Evolutionary conservation across 2,329 filamentous ascomycete species (phyloP).

Genomic region (Ophiocordyceps sinensis): DNA sequence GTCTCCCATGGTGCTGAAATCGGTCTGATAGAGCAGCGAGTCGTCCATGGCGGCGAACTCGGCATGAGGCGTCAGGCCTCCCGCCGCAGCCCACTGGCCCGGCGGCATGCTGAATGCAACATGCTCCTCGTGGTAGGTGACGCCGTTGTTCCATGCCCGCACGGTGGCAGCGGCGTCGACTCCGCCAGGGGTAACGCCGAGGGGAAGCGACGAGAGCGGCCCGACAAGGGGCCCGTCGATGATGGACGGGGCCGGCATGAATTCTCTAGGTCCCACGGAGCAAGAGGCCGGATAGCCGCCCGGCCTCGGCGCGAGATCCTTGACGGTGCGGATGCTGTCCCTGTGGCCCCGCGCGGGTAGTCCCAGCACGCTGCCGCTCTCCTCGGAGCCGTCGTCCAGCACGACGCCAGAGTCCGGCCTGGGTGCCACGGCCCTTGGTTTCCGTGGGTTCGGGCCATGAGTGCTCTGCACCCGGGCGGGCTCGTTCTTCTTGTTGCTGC

Average conservation of each 20-base stretch:
- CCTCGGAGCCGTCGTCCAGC: slow-evolving; percentile 23
- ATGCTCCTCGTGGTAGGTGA: slow-evolving; percentile 10
- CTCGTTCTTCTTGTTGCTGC: slow-evolving; percentile 25
- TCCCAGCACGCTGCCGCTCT: slow-evolving; percentile 17
- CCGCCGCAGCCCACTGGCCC: slow-evolving; percentile 9
- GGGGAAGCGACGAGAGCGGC: slow-evolving; percentile 4
- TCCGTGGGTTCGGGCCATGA: slow-evolving; percentile 9
- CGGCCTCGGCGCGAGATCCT: slow-evolving; percentile 4
- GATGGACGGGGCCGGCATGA: slow-evolving; percentile 5
- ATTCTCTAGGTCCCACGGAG: slow-evolving; percentile 9
- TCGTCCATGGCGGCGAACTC: slow-evolving; percentile 7
- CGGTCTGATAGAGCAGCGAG: slow-evolving; percentile 10
- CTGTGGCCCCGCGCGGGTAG: slow-evolving; percentile 9
- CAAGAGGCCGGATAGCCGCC: slow-evolving; percentile 10
- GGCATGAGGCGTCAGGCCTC: slow-evolving; percentile 10
- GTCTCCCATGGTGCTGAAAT: slow-evolving; percentile 8
- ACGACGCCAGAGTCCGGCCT: slow-evolving; percentile 24
- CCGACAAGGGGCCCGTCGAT: slow-evolving; percentile 7
- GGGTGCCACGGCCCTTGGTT: slow-evolving; percentile 12
- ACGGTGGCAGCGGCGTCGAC: slow-evolving; percentile 8
- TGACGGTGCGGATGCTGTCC: slow-evolving; percentile 18
- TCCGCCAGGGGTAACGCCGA: slow-evolving; percentile 6
- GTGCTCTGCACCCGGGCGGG: slow-evolving; percentile 7
- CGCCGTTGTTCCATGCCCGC: slow-evolving; percentile 15
- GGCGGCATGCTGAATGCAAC: slow-evolving; percentile 7